These are phyloP conservation scores for Benincasa hispida DNA, from an alignment of 306 rosid species.

Conservation along the genomic window DNA sequence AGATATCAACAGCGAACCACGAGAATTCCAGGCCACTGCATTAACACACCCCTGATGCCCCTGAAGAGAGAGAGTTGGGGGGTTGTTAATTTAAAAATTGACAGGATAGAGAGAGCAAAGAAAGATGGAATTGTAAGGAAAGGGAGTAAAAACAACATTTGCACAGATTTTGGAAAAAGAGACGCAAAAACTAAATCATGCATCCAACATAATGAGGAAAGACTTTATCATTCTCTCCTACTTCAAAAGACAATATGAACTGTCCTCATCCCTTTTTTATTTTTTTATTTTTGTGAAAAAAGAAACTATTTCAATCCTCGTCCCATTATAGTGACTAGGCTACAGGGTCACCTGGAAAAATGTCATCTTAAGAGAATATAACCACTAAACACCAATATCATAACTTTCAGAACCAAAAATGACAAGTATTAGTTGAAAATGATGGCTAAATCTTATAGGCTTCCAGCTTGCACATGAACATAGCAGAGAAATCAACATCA, in stretches of 20 bases:
- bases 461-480: not conserved
- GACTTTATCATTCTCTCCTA: not conserved
- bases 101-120: not conserved
- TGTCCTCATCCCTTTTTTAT: not conserved
- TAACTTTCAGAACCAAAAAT: not conserved
- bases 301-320: no score
- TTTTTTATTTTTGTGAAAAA: no score
- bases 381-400: not conserved
- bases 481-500: not conserved
- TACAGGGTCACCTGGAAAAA: not conserved
- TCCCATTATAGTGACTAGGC: not conserved
- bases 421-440: not conserved
- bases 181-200: not conserved
- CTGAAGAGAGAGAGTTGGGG: conserved; percentile 23
- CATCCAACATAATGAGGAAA: not conserved
- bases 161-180: not conserved
- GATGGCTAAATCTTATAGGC: not conserved
- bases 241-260: not conserved
- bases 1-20: conserved; percentile 73
- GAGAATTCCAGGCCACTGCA: conserved; percentile 86
- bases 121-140: not conserved
- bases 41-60: conserved; percentile 95
- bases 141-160: not conserved
- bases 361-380: not conserved
- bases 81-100: not conserved